Evolutionary conservation across 805 yeast genomes (phyloP).

Genomic region (Candida tibetensis): DNA sequence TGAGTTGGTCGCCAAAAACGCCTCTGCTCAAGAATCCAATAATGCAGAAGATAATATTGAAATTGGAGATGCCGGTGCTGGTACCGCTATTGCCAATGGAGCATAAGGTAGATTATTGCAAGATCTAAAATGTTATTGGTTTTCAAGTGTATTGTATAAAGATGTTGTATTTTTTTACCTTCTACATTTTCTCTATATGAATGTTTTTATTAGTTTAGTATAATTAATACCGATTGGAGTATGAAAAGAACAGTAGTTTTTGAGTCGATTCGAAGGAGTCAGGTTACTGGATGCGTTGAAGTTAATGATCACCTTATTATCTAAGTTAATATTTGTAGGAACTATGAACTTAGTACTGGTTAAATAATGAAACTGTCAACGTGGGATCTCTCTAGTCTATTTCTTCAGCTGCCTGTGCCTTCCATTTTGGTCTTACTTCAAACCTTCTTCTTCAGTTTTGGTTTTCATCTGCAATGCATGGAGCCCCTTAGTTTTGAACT

Average conservation of each 20-base stretch:
- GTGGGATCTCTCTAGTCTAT: too few relatives aligned
- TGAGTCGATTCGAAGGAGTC: too few relatives aligned
- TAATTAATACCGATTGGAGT: background rate
- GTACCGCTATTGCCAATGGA: background rate
- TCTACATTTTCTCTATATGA: background rate
- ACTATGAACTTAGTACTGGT: too few relatives aligned
- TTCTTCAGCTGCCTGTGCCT: too few relatives aligned
- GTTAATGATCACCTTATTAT: too few relatives aligned
- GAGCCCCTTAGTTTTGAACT: slow-evolving; percentile 65
- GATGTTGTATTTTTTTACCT: background rate
- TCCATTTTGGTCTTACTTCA: background rate
- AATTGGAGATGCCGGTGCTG: background rate
- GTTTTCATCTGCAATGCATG: slow-evolving; percentile 89
- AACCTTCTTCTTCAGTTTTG: slow-evolving; percentile 48
- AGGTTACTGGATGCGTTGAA: too few relatives aligned
- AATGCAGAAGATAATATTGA: slow-evolving; percentile 5
- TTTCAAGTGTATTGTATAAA: background rate
- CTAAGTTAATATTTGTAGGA: too few relatives aligned
- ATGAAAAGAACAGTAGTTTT: background rate
- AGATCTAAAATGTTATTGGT: background rate
- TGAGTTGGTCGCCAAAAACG: slow-evolving; percentile 82
- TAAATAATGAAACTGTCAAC: too few relatives aligned
- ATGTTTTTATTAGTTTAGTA: background rate
- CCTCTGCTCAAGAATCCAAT: slow-evolving; percentile 58
- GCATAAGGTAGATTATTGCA: background rate